phyloP scores from a whole-genome alignment of 257 asterid species.

The Solanum phureja region DNA sequence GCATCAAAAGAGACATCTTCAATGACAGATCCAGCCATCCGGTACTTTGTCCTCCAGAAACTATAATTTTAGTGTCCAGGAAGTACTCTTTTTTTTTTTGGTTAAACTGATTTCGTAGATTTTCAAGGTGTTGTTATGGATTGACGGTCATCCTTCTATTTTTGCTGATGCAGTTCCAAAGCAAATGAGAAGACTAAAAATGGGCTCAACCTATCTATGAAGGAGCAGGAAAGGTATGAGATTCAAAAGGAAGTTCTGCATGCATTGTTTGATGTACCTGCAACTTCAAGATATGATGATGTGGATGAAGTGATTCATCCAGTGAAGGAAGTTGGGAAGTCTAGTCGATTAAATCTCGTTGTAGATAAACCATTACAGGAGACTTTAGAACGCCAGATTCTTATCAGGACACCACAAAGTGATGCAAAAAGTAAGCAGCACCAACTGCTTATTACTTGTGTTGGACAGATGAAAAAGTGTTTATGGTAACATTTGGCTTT shows the following conservation, averaged over 20 bases:
- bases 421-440: slow-evolving; percentile 34
- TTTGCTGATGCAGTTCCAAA: slow-evolving; percentile 24
- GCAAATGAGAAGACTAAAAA: slow-evolving; percentile 11
- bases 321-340: slow-evolving; percentile 10
- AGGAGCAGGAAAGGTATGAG: slow-evolving; percentile 19
- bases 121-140: background rate
- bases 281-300: slow-evolving; percentile 26
- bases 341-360: slow-evolving; percentile 15
- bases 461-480: background rate
- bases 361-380: slow-evolving; percentile 49
- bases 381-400: slow-evolving; percentile 30
- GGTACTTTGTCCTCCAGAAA: background rate
- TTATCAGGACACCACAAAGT: slow-evolving; percentile 27
- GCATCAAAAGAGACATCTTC: background rate
- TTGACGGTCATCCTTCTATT: slow-evolving; percentile 2
- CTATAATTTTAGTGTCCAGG: background rate
- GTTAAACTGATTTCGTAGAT: background rate
- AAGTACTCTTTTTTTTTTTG: background rate
- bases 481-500: background rate
- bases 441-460: background rate
- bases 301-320: slow-evolving; percentile 5
- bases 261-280: slow-evolving; percentile 35
- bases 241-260: slow-evolving; percentile 40
- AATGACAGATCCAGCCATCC: background rate
- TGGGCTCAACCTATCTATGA: slow-evolving; percentile 5